Base-by-base conservation (phyloP, 106 monocot genomes). In the Dendrobium chrysotoxum region DNA sequence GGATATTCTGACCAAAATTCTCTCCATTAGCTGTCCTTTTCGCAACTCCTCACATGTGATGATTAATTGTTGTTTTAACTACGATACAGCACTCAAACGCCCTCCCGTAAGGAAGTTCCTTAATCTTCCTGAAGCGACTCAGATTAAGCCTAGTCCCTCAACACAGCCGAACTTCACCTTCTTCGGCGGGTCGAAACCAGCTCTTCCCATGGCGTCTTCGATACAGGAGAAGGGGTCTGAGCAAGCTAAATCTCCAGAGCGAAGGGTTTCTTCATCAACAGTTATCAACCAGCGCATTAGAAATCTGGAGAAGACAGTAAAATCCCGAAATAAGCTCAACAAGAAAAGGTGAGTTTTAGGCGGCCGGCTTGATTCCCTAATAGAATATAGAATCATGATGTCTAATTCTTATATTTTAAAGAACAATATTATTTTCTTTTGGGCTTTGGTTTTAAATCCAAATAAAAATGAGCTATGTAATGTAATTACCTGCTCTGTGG, bases 231-330 rank as follows among this genome's bases (percentile, higher is more conserved):
- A 79, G 23, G 44, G 75, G 18, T 12, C 66, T 2, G 83, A 83
- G 77, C 80, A 79, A 73, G 16, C 79, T 21, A 82, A 83, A 55
- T 41, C 26, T 3, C 16, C 79, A 38, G 80, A 82, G 7, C 71
- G 78, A 64, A 88, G 66, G 57, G 72, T 85, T 31, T 83, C 87
- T 40, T 88, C 92, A 8, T 86, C 87, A 74, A 75, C 92, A 53
- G 88, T 86, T 28, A 88, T 94, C 74, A 99, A 85, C 82, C 92
- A 93, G 64, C 81, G 91, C 45, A 84, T 95, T 28, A 85, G 86
- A 44, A 91, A 86, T 47, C 88, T 95, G 13, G 98, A 99, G 81
- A 93, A 90, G 78, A 77, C 80, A 3, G 98, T 93, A 5, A 99
- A 91, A 79, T 81, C 80, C 3, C 85, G 90, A 81, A 81, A 47